Base-by-base conservation (phyloP, 2,329 filamentous ascomycete genomes). In the Dactylellina haptotyla region DNA sequence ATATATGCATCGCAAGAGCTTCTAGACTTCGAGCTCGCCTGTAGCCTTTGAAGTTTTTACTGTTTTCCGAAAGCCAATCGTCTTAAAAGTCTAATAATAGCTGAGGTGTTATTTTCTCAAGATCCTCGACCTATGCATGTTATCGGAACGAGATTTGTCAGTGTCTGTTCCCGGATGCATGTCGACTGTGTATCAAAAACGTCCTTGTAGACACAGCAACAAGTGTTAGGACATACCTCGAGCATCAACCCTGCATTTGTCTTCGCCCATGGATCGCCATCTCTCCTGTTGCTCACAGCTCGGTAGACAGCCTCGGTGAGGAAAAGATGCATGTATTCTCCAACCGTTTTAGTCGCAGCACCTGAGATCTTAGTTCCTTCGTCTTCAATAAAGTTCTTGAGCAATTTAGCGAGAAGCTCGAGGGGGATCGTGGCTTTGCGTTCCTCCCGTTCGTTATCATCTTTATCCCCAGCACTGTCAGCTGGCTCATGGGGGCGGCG, bases 1-100 rank as follows among this genome's bases (percentile, higher is more conserved):
- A n/a, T n/a, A n/a, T n/a, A n/a, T n/a, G n/a, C n/a, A n/a, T n/a
- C n/a, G n/a, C n/a, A n/a, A n/a, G n/a, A 41, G 37, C 37, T 41
- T 41, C 37, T 16, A 41, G 37, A n/a, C 37, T 41, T 6, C 14
- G 18, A 41, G n/a, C n/a, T n/a, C n/a, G n/a, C n/a, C n/a, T n/a
- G n/a, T n/a, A n/a, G n/a, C n/a, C 12, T 16, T 41, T 16, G 37
- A n/a, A 41, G 14, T 16, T n/a, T 4, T n/a, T 41, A 41, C 3
- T 41, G 41, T 10, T 23, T 4, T 20, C 23, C 32, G 25, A 9
- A 23, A 4, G 18, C 28, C 43, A 51, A 51, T 32, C 43, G 10
- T 23, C n/a, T 50, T 39, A 72, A 34, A 72, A 72, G 58, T 72
- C 67, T 57, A 72, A 72, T 72, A 72, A 72, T 72, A 72, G 54